Percentiles rank a stretch among this genome's conserved stretches.
Evolutionary conservation across 345 rosid genomes (phyloP).

Genomic region (Balakata baccata): DNA sequence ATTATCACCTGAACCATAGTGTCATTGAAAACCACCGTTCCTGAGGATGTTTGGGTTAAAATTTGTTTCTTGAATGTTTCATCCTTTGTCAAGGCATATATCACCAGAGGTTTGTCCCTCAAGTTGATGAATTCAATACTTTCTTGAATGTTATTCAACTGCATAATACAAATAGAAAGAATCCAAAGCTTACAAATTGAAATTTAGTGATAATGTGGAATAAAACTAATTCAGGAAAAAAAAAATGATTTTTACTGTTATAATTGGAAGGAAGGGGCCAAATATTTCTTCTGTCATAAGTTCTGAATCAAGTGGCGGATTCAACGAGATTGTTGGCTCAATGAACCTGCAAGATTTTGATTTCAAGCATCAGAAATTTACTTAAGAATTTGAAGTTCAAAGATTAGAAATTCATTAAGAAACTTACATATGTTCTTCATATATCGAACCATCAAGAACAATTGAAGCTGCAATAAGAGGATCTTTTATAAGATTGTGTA

Average conservation of each 20-base stretch:
- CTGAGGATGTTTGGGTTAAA: constrained; percentile 66
- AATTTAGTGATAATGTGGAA: too few species aligned
- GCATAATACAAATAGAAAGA: background rate
- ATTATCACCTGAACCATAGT: constrained; percentile 54
- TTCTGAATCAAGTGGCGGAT: constrained; percentile 65
- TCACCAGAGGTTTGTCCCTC: constrained; percentile 48
- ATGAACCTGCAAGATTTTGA: constrained; percentile 38
- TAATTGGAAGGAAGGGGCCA: constrained; percentile 66
- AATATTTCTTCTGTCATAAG: constrained; percentile 61
- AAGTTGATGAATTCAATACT: constrained; percentile 55
- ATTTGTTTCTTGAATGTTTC: constrained; percentile 58
- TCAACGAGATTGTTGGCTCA: constrained; percentile 60
- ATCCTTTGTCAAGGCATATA: constrained; percentile 60
- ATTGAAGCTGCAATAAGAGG: constrained; percentile 58
- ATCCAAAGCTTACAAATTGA: background rate
- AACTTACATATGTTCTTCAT: constrained; percentile 61
- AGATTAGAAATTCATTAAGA: background rate
- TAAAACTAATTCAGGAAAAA: background rate
- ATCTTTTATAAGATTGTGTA: constrained; percentile 50
- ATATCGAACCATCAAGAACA: constrained; percentile 60
- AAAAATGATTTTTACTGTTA: constrained; percentile 40
- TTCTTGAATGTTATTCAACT: constrained; percentile 54
- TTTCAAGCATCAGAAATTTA: background rate
- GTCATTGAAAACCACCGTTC: constrained; percentile 70
- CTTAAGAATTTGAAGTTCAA: background rate